Evolutionary conservation across 2,329 filamentous ascomycete species (phyloP).

Genomic region (Ophiosphaerella herpotricha): DNA sequence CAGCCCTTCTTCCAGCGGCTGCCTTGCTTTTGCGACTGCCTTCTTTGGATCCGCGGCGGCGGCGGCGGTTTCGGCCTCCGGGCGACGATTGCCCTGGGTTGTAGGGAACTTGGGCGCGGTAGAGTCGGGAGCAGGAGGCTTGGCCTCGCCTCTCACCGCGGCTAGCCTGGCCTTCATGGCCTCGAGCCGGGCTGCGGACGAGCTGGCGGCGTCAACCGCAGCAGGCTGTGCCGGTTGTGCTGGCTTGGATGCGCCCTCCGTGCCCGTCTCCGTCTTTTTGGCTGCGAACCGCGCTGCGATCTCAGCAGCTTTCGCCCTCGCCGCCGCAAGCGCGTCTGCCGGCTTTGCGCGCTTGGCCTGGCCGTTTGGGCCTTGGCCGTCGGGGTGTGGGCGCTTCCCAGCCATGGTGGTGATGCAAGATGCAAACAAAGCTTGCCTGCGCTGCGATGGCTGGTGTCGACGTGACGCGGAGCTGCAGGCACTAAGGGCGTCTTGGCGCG

Average conservation of each 20-base stretch:
- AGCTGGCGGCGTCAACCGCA: slow-evolving; percentile 9
- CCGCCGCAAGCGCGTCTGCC: slow-evolving; percentile 33
- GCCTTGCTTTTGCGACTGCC: slow-evolving; percentile 43
- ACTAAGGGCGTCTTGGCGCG: slow-evolving; percentile 15
- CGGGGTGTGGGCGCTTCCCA: slow-evolving; percentile 51
- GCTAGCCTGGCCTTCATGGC: slow-evolving; percentile 32
- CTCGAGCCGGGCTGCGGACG: slow-evolving; percentile 13
- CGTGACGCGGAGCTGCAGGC: slow-evolving; percentile 20
- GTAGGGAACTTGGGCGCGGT: slow-evolving; percentile 60
- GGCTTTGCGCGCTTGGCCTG: slow-evolving; percentile 49
- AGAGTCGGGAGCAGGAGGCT: slow-evolving; percentile 44
- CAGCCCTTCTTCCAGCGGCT: slow-evolving; percentile 59
- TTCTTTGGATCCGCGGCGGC: slow-evolving; percentile 35
- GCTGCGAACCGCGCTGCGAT: slow-evolving; percentile 41
- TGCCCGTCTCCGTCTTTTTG: slow-evolving; percentile 23
- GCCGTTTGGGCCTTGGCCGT: slow-evolving; percentile 33
- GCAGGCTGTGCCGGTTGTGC: slow-evolving; percentile 17
- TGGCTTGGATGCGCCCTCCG: slow-evolving; percentile 20
- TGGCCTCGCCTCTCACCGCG: slow-evolving; percentile 51
- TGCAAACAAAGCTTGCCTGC: background rate
- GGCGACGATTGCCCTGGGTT: slow-evolving; percentile 59
- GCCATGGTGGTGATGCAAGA: slow-evolving; percentile 35
- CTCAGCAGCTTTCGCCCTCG: slow-evolving; percentile 40
- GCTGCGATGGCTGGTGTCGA: background rate
- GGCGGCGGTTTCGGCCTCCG: slow-evolving; percentile 39